phyloP scores from a whole-genome alignment of 192 early-diverging fungal genomes.

The Obelidium mucronatum region DNA sequence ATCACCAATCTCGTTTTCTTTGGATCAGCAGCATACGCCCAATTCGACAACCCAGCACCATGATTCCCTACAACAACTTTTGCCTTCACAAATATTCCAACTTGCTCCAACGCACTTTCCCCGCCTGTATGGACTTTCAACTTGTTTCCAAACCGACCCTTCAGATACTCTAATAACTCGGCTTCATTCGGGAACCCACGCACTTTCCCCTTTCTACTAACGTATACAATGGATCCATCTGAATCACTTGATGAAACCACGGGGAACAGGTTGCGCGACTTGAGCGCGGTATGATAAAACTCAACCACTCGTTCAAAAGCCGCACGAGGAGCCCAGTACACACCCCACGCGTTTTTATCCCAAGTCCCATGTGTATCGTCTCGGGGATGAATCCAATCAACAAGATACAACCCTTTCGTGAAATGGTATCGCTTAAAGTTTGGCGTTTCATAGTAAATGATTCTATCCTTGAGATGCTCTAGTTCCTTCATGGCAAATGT shows the following conservation, averaged over 20 bases:
- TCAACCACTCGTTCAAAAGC: conserved; percentile 6
- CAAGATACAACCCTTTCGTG: neutral
- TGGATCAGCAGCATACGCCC: neutral
- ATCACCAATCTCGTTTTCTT: conserved; percentile 7
- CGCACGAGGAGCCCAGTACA: conserved; percentile 30
- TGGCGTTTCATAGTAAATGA: conserved; percentile 3
- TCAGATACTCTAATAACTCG: conserved; percentile 3
- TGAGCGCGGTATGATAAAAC: conserved; percentile 13
- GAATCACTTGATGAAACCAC: no score
- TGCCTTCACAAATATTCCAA: conserved; percentile 15
- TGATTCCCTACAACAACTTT: conserved; percentile 25
- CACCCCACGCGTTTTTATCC: conserved; percentile 16
- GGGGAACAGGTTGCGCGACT: conserved; percentile 7
- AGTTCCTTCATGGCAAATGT: conserved; percentile 12
- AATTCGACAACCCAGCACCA: conserved; percentile 27
- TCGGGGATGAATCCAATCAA: conserved; percentile 27
- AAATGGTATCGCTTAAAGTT: conserved; percentile 9
- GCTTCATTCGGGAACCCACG: conserved; percentile 30
- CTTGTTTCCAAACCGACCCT: neutral
- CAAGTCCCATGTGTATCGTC: conserved; percentile 13
- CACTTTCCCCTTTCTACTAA: neutral
- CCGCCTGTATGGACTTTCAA: conserved; percentile 14
- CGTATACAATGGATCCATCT: conserved; percentile 9
- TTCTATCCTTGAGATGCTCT: neutral
- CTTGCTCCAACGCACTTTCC: conserved; percentile 6